These are phyloP conservation scores for Lophiotrema nucula DNA, from an alignment of 495 filamentous ascomycete species.

Conservation along the genomic window DNA sequence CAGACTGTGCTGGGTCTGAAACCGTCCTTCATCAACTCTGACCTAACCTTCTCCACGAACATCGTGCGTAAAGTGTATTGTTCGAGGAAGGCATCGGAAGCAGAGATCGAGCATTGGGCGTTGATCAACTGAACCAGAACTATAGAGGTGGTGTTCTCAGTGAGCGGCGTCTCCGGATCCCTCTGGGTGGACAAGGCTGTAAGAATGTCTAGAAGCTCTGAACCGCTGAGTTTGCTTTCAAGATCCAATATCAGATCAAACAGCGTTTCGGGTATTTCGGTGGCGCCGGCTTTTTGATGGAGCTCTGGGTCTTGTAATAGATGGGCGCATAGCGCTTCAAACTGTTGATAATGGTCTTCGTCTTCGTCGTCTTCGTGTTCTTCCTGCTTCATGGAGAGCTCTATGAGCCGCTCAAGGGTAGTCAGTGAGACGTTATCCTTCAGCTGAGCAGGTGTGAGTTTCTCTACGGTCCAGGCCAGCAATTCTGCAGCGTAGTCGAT, in stretches of 20 bases:
- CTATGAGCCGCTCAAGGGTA: slow-evolving; percentile 6
- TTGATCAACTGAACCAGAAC: slow-evolving; percentile 24
- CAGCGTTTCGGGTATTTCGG: slow-evolving; percentile 12
- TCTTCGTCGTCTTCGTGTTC: too few species aligned
- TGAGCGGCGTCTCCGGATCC: slow-evolving; percentile 1
- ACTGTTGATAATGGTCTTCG: slow-evolving; percentile 28
- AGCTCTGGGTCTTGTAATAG: slow-evolving; percentile 27
- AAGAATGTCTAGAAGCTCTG: slow-evolving; percentile 16
- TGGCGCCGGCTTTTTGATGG: slow-evolving; percentile 10
- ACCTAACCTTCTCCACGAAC: slow-evolving; percentile 17
- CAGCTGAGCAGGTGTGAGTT: slow-evolving; percentile 20
- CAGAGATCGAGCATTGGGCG: slow-evolving; percentile 21
- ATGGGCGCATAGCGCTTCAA: slow-evolving; percentile 14
- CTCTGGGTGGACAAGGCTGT: background rate
- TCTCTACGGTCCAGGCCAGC: slow-evolving; percentile 23
- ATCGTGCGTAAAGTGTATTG: slow-evolving; percentile 2
- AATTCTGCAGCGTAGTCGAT: slow-evolving; percentile 30
- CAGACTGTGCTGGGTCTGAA: slow-evolving; percentile 21
- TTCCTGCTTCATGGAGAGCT: slow-evolving; percentile 7
- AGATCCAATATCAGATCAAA: slow-evolving; percentile 22
- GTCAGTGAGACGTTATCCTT: slow-evolving; percentile 11
- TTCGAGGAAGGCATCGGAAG: slow-evolving; percentile 28
- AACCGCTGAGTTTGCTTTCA: slow-evolving; percentile 9
- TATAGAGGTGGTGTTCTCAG: slow-evolving; percentile 13
- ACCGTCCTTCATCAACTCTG: slow-evolving; percentile 4